Evolutionary conservation across 2,329 filamentous ascomycete genomes (phyloP).

Genomic region (Pseudogymnoascus destructans): DNA sequence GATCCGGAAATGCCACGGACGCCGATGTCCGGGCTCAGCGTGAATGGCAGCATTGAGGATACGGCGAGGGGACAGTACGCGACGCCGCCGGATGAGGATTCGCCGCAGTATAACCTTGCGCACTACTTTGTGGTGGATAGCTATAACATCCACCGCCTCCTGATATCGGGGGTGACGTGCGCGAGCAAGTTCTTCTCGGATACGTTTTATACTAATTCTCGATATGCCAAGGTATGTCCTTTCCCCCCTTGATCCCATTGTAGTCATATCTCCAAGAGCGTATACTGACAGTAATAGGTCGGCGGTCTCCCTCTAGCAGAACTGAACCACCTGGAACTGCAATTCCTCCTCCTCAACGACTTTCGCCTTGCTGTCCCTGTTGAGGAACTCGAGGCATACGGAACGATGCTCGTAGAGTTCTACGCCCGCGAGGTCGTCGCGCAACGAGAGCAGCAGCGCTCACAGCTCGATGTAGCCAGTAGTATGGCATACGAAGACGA

Average conservation of each 20-base stretch:
- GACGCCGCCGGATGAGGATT: conserved; percentile 17
- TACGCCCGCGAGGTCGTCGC: conserved; percentile 82
- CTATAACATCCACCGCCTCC: conserved; percentile 94
- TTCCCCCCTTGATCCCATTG: background rate
- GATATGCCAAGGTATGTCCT: conserved; percentile 83
- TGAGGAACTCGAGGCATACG: conserved; percentile 92
- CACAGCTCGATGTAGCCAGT: background rate
- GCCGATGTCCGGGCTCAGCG: conserved; percentile 21
- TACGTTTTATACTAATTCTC: conserved; percentile 97
- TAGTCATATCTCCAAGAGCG: background rate
- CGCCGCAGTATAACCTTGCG: conserved; percentile 31
- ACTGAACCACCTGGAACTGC: conserved; percentile 88
- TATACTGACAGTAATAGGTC: conserved; percentile 44
- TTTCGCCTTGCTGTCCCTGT: conserved; percentile 87
- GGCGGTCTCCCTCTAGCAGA: conserved; percentile 84
- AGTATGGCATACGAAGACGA: background rate
- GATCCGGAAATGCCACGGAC: background rate
- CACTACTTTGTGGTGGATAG: conserved; percentile 93
- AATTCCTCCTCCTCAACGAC: conserved; percentile 91
- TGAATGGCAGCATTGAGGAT: conserved; percentile 20
- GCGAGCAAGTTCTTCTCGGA: conserved; percentile 99
- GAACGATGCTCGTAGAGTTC: conserved; percentile 96
- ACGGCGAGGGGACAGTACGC: conserved; percentile 21
- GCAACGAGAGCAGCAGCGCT: conserved; percentile 30
- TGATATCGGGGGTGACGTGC: conserved; percentile 94